These are phyloP conservation scores for Graphilbum sp. DNA, from an alignment of 2,329 filamentous ascomycete genomes.

Conservation along the genomic window DNA sequence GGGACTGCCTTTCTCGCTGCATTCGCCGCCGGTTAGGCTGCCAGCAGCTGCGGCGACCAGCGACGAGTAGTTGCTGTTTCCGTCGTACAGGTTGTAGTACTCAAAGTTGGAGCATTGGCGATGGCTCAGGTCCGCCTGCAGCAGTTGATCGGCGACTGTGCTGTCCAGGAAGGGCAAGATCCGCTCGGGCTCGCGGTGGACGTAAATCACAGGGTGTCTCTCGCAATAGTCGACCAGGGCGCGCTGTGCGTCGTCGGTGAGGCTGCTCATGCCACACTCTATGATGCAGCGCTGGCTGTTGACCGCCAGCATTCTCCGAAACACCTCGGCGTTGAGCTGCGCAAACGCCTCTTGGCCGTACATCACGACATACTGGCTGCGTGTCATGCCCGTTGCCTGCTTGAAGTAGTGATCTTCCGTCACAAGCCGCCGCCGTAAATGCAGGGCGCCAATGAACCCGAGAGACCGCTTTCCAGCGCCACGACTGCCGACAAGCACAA, in stretches of 20 bases:
- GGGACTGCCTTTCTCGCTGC: conserved; percentile 8
- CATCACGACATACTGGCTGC: conserved; percentile 41
- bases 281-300: conserved; percentile 49
- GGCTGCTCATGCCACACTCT: conserved; percentile 48
- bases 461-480: conserved; percentile 58
- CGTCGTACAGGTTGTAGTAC: conserved; percentile 49
- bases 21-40: background rate
- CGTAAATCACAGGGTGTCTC: conserved; percentile 53
- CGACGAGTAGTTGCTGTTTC: conserved; percentile 17
- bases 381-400: conserved; percentile 43
- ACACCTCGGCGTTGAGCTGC: conserved; percentile 41
- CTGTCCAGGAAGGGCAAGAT: conserved; percentile 40
- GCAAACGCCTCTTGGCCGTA: conserved; percentile 47
- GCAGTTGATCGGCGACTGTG: conserved; percentile 36
- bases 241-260: conserved; percentile 42
- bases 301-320: conserved; percentile 41
- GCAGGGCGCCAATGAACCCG: conserved; percentile 54
- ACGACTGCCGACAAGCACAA: conserved; percentile 54
- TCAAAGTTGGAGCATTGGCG: conserved; percentile 52
- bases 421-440: conserved; percentile 48
- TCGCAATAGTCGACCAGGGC: conserved; percentile 42
- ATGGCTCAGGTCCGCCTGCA: conserved; percentile 38
- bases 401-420: conserved; percentile 54
- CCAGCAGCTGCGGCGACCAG: conserved; percentile 2
- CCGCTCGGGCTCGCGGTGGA: conserved; percentile 48